Evolutionary conservation across 352 stramenopile genomes (phyloP).

Genomic region (Pythium diclinum): DNA sequence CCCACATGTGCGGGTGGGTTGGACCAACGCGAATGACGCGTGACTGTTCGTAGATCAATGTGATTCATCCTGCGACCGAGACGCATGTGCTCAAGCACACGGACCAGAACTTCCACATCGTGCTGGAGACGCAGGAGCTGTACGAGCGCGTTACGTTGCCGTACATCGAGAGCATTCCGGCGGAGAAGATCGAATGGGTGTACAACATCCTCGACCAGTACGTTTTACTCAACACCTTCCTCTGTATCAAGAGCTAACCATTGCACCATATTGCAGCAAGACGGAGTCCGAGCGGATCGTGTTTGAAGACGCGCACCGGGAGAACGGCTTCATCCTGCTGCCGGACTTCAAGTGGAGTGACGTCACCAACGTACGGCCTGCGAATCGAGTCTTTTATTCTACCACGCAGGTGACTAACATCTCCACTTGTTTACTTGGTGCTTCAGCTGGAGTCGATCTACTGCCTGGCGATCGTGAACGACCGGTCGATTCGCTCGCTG

Average conservation of each 20-base stretch:
- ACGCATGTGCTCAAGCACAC: conserved; percentile 81
- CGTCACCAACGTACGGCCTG: conserved; percentile 44
- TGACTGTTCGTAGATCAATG: conserved; percentile 44
- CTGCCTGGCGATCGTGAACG: conserved; percentile 77
- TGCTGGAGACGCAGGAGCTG: conserved; percentile 75
- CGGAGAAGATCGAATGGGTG: conserved; percentile 82
- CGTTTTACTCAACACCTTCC: conserved; percentile 17
- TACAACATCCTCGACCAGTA: conserved; percentile 89
- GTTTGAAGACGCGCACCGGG: conserved; percentile 61
- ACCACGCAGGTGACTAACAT: not conserved
- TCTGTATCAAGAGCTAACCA: not conserved
- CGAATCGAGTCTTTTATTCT: not conserved
- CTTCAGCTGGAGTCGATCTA: conserved; percentile 74
- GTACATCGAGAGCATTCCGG: conserved; percentile 74
- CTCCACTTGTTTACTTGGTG: not conserved
- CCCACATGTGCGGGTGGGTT: not conserved
- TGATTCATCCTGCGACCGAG: conserved; percentile 81
- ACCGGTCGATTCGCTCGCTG: conserved; percentile 67
- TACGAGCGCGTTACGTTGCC: conserved; percentile 72
- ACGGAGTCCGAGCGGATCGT: conserved; percentile 81
- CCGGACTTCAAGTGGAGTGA: conserved; percentile 87
- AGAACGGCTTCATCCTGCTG: conserved; percentile 72
- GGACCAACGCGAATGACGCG: not conserved
- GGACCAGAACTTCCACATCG: conserved; percentile 80
- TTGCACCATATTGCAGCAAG: conserved; percentile 38